phyloP scores from a whole-genome alignment of 352 stramenopile genomes.

The Globisporangium paroecandrum region DNA sequence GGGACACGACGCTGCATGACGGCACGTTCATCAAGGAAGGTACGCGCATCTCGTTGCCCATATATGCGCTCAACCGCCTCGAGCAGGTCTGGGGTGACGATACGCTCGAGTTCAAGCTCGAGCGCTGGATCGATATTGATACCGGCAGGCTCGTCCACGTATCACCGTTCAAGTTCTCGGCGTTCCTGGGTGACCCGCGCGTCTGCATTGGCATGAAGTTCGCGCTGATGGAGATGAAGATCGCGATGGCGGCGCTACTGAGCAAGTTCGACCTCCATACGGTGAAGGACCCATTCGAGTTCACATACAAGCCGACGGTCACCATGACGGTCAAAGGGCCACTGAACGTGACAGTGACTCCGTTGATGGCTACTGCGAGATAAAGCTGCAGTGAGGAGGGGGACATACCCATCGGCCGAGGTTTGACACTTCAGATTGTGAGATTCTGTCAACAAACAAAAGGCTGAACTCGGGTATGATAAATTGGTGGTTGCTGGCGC shows the following conservation, averaged over 20 bases:
- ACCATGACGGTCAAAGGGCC: constrained; percentile 36
- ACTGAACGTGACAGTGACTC: constrained; percentile 8
- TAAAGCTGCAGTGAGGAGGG: neutral
- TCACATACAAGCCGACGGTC: constrained; percentile 51
- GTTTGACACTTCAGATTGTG: no score
- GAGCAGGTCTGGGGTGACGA: constrained; percentile 56
- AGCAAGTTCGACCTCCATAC: constrained; percentile 48
- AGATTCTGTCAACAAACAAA: no score
- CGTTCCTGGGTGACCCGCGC: neutral
- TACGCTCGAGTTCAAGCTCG: constrained; percentile 35
- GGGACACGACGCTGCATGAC: constrained; percentile 40
- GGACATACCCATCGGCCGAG: no score
- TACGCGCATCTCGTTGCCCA: neutral
- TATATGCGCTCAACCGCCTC: neutral
- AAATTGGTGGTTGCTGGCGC: no score
- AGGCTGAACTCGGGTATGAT: no score
- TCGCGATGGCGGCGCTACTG: constrained; percentile 42
- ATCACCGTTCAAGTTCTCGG: neutral
- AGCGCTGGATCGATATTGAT: constrained; percentile 51
- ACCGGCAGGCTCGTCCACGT: neutral
- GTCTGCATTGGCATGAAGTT: neutral
- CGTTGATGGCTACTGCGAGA: neutral
- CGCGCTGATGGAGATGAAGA: constrained; percentile 41
- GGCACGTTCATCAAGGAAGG: constrained; percentile 25
- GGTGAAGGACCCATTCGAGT: constrained; percentile 33